Evolutionary conservation across 179 eudicot genomes (phyloP).

Genomic region (Silene noctiflora): DNA sequence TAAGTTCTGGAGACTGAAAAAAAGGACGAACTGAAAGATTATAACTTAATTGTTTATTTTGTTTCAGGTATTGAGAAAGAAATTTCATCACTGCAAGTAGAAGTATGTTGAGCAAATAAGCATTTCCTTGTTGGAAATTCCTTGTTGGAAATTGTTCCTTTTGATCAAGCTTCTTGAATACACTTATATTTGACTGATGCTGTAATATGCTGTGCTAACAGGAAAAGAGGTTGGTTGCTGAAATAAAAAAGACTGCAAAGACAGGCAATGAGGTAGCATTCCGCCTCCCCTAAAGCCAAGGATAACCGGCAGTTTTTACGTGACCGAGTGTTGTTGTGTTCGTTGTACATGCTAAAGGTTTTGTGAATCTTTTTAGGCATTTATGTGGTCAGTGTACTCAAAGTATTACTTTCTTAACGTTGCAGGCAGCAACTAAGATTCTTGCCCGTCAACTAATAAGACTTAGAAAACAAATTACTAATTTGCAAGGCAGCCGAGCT

Average conservation of each 20-base stretch:
- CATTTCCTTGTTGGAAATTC: not conserved
- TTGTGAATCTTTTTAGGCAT: no score
- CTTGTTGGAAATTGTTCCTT: not conserved
- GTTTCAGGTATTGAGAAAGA: constrained; percentile 86
- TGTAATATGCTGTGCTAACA: constrained; percentile 30
- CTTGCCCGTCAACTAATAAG: constrained; percentile 88
- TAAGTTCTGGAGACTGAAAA: not conserved
- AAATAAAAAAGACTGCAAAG: constrained; percentile 95
- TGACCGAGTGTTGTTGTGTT: not conserved
- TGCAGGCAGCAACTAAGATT: constrained; percentile 84
- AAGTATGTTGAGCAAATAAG: constrained; percentile 43
- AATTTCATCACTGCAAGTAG: constrained; percentile 68
- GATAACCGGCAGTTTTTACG: not conserved
- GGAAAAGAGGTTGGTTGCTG: constrained; percentile 93
- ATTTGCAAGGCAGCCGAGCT: constrained; percentile 90
- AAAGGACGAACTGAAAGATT: not conserved
- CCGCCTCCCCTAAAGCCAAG: not conserved
- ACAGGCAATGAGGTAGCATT: constrained; percentile 82
- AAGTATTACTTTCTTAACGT: constrained; percentile 13
- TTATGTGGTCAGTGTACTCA: constrained; percentile 7
- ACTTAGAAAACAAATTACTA: constrained; percentile 84
- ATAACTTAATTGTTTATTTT: not conserved
- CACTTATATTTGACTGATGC: constrained; percentile 22
- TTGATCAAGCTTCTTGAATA: constrained; percentile 5
- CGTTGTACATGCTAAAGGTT: not conserved